Base-by-base conservation (phyloP, 2,329 filamentous ascomycete species). In the Colletotrichum ledebouriae region DNA sequence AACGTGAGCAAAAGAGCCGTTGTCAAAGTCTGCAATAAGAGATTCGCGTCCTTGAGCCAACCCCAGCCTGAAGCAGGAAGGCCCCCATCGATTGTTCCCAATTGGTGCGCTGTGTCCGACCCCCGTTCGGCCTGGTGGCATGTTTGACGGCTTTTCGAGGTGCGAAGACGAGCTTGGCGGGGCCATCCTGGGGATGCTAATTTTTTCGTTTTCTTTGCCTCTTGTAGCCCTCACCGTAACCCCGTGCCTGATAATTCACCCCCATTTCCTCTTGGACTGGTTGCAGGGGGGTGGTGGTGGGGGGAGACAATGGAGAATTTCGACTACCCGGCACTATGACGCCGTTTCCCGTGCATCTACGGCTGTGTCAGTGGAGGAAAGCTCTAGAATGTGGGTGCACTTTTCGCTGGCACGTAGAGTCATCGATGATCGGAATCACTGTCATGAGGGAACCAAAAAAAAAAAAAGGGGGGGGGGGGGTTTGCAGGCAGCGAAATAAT, bases 321-420 rank as follows among this genome's bases (percentile, higher is more conserved):
- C 29, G 47, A 64, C 46, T 37, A 52, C 34, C 60, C 65, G 53
- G 39, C 65, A 64, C 59, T 46, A 64, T 67, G 65, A 64, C 65
- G 65, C 60, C 53, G 59, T 64, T 67, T 47, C 53, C 64, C 64
- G 59, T 29, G 22, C 46, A 55, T 47, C 65, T 53, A 67, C 65
- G 47, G 65, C 46, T 59, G 59, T 41, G 41, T 52, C 60, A 15
- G 25, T 25, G 25, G 25, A 25, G 29, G 46, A 64, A 59, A 29
- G 41, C 65, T 67, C 59, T 53, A 67, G 46, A 59, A 47, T 53
- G 65, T 64, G 60, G 53, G 53, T 67, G 53, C 39, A 2, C 13
- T 9, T 46, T 46, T 52, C 22, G 52, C 44, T 63, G 59, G 59
- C 53, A 39, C 33, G 50, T 25, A 67, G 64, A 67, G 50, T 63